Percentiles rank a stretch among this genome's conserved stretches.
Evolutionary conservation across 2,329 filamentous ascomycete genomes (phyloP).

Genomic region (Claviceps maximensis): DNA sequence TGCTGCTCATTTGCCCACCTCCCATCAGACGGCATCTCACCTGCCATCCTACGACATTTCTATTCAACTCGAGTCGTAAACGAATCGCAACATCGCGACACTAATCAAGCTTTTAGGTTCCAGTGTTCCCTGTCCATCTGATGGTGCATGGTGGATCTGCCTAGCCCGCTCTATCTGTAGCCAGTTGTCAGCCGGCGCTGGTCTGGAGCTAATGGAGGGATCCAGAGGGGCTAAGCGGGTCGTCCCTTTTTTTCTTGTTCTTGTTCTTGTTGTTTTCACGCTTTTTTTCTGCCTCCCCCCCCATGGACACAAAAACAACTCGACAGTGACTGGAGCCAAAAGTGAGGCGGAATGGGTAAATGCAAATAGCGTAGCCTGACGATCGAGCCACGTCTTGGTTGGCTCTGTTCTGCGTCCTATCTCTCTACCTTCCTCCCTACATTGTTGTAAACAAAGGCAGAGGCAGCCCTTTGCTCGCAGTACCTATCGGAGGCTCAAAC

Average conservation of each 20-base stretch:
- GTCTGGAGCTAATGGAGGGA: constrained; percentile 1
- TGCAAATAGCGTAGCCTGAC: not conserved
- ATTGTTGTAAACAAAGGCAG: not conserved
- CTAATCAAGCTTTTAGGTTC: not conserved
- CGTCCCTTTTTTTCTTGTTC: constrained; percentile 1
- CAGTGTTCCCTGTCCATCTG: not conserved
- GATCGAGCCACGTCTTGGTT: not conserved
- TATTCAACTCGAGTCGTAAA: not conserved
- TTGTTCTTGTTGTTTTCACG: not conserved
- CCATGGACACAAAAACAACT: not conserved
- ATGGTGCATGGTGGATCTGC: not conserved
- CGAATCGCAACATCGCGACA: not conserved
- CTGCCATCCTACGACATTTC: not conserved
- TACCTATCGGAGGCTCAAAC: not conserved
- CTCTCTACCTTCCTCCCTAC: not conserved
- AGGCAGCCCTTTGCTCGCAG: not conserved
- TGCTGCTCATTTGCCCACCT: no score
- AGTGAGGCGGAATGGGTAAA: not conserved
- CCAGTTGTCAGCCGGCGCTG: not conserved
- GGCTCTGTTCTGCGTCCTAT: not conserved
- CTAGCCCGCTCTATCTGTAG: not conserved
- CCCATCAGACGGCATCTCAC: not conserved
- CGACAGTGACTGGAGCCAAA: constrained; percentile 1
- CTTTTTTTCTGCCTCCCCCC: not conserved
- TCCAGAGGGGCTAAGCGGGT: constrained; percentile 3